These are phyloP conservation scores for Flaveria sonorensis DNA, from an alignment of 129 eudicot species.

Conservation along the genomic window DNA sequence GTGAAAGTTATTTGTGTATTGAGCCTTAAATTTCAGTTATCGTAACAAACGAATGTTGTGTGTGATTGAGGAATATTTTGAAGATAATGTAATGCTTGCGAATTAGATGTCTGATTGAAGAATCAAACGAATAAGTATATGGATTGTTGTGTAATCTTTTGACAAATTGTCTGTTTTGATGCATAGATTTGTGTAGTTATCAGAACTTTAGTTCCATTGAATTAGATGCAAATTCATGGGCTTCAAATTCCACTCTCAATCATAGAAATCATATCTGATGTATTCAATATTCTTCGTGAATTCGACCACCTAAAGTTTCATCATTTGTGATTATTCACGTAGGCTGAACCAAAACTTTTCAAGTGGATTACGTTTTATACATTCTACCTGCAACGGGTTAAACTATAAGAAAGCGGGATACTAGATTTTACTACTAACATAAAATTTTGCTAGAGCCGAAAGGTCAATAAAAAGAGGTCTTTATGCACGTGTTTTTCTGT, in stretches of 20 bases:
- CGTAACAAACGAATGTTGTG: not conserved
- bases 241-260: constrained; percentile 14
- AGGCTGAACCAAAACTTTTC: too few relatives aligned
- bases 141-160: not conserved
- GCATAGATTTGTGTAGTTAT: not conserved
- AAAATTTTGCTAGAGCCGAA: not conserved
- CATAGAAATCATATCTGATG: not conserved
- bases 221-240: constrained; percentile 22
- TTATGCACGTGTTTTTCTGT: not conserved
- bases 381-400: too few relatives aligned
- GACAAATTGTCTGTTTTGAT: constrained; percentile 5
- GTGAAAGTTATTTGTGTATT: not conserved
- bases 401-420: too few relatives aligned
- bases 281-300: too few relatives aligned
- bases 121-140: constrained; percentile 24
- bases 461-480: not conserved
- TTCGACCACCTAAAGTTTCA: too few relatives aligned
- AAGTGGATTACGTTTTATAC: too few relatives aligned
- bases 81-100: constrained; percentile 24
- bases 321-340: too few relatives aligned
- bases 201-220: not conserved
- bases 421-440: too few relatives aligned
- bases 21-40: not conserved
- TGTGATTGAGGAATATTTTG: constrained; percentile 17
- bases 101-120: constrained; percentile 18